Conservation (phyloP, 345 rosid genomes). For the Noccaea bulbosa region DNA sequence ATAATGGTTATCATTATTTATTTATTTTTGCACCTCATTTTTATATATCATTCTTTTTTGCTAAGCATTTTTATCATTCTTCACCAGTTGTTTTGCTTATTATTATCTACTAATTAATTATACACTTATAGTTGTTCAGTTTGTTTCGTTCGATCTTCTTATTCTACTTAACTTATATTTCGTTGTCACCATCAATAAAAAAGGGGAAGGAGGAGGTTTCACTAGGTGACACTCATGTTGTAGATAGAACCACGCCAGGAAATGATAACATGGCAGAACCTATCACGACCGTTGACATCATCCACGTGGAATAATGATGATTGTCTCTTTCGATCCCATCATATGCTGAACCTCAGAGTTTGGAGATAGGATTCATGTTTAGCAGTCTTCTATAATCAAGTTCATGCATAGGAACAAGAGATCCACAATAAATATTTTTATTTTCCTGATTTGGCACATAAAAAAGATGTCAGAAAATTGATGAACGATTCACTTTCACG, state of each 20-base stretch:
- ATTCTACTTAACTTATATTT: background rate
- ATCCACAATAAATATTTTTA: background rate
- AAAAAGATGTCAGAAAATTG: background rate
- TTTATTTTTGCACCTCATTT: no score
- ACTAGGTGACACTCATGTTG: no score
- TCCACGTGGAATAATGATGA: slow-evolving; percentile 1
- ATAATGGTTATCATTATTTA: no score
- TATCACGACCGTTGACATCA: background rate
- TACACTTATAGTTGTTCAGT: no score
- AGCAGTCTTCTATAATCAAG: background rate
- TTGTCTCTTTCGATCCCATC: slow-evolving; percentile 3
- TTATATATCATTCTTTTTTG: no score
- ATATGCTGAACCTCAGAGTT: slow-evolving; percentile 5
- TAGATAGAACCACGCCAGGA: background rate
- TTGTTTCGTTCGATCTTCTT: background rate
- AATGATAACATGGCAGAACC: slow-evolving; percentile 3
- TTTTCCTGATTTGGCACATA: background rate
- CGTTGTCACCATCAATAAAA: background rate
- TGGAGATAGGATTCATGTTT: slow-evolving; percentile 6
- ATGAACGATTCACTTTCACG: background rate
- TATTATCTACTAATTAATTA: no score
- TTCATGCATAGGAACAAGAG: slow-evolving; percentile 1
- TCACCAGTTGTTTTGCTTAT: no score
- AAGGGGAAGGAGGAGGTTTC: background rate
- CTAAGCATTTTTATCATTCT: no score